phyloP scores from a whole-genome alignment of 176 grass and related monocot genomes.

The Triticum dicoccoides region DNA sequence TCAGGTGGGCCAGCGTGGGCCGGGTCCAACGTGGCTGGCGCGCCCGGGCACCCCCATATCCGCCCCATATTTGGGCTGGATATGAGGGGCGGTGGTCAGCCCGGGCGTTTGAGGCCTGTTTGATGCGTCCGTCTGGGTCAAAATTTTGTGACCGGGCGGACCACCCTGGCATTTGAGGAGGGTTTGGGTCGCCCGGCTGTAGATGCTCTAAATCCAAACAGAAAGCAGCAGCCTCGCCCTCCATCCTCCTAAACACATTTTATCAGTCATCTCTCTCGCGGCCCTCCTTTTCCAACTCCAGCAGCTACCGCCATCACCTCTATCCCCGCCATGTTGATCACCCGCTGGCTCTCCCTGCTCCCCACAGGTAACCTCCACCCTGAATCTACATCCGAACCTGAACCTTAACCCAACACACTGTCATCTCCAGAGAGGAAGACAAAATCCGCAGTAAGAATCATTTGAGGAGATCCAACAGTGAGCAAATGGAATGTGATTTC shows the following conservation, averaged over 20 bases:
- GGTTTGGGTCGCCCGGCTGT: too few species aligned
- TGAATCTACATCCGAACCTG: not conserved
- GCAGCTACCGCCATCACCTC: not conserved
- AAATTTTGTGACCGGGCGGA: too few species aligned
- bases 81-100: too few species aligned
- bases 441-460: not conserved
- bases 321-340: not conserved
- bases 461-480: not conserved
- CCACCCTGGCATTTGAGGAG: too few species aligned
- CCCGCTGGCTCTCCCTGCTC: not conserved
- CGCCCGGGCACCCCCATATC: too few species aligned
- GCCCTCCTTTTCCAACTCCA: not conserved
- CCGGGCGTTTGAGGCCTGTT: too few species aligned
- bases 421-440: not conserved
- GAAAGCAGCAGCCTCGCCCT: not conserved
- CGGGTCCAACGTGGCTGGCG: too few species aligned
- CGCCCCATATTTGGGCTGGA: too few species aligned
- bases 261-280: not conserved
- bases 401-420: not conserved
- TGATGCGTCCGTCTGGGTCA: too few species aligned
- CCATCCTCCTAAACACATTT: not conserved
- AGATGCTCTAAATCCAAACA: not conserved
- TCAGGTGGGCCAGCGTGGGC: too few species aligned
- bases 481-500: not conserved
- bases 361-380: not conserved